These are phyloP conservation scores for Carex scoparia DNA, from an alignment of 176 grass and related monocot genomes.

Conservation along the genomic window DNA sequence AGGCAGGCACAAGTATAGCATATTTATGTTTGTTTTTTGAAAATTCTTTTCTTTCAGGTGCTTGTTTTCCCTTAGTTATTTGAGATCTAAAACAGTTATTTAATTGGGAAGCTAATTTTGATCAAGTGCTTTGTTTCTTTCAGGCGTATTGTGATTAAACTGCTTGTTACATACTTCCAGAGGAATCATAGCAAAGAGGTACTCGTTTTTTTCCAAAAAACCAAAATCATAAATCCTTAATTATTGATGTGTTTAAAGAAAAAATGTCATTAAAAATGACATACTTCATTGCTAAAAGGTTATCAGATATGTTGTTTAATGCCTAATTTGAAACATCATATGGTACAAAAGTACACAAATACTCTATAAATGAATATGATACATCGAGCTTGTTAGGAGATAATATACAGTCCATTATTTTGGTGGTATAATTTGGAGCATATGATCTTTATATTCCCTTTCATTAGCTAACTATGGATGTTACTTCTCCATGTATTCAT, in stretches of 20 bases:
- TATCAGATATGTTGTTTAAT: neutral
- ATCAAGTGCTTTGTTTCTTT: neutral
- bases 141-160: constrained; percentile 91
- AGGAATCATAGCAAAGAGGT: constrained; percentile 97
- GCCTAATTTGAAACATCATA: neutral
- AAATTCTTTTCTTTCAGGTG: neutral
- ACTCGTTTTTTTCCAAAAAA: constrained; percentile 8
- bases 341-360: neutral
- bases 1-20: neutral
- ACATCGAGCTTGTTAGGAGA: neutral
- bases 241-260: neutral
- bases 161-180: constrained; percentile 92
- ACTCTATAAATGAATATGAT: neutral
- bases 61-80: neutral
- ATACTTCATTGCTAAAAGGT: neutral
- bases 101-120: neutral
- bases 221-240: neutral
- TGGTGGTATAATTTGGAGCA: neutral
- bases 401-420: neutral
- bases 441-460: neutral
- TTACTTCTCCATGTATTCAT: neutral
- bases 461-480: neutral
- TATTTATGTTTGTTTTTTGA: neutral
- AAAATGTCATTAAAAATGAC: neutral
- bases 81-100: neutral